Base-by-base conservation (phyloP, 345 rosid genomes). In the Acer campestre region DNA sequence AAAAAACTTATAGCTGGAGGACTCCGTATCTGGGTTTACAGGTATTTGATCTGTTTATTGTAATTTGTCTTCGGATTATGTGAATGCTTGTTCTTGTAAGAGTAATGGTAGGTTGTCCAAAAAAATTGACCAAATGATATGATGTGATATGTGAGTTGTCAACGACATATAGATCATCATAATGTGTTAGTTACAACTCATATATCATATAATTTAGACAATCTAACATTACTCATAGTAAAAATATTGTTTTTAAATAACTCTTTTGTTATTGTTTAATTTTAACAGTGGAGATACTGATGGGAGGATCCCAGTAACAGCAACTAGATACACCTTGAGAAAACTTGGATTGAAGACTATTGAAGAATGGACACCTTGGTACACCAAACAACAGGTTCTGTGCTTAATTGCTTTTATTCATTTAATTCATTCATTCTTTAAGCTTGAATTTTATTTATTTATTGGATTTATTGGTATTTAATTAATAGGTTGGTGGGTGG, bases 341-440 rank as follows among this genome's bases (percentile, higher is more conserved):
- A 94, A 94, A 80, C 95, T 92, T 38, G 95, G 95, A 20, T 81
- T 94, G 6, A 85, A 84, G 53, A 88, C 81, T 2, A 71, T 78
- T 18, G 73, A 90, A 79, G 92, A 85, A 17, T 94, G 98, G 98
- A 85, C 84, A 63, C 94, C 98, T 29, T 94, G 97, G 97, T 94
- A 89, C 82, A 68, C 76, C 40, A 63, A 78, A 17, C 77, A 75
- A 68, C 90, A 94, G 91, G 98, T 90, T 16, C 69, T 35, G 38
- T 35, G 38, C 38, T 35, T 25, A 25, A 25, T 25, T 35, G 38
- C 38, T 29, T 25, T 22, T 22, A 5, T 55, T 2, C 11, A 13
- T 55, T 25, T 53, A 2, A 6, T 63, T 69, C 14, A 6, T 22
- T 20, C 2, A 44, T 14, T 35, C 14, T 13, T 22, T 68, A 13